Base-by-base conservation (phyloP, 768 basidiomycete genomes). In the Mycena indigotica region DNA sequence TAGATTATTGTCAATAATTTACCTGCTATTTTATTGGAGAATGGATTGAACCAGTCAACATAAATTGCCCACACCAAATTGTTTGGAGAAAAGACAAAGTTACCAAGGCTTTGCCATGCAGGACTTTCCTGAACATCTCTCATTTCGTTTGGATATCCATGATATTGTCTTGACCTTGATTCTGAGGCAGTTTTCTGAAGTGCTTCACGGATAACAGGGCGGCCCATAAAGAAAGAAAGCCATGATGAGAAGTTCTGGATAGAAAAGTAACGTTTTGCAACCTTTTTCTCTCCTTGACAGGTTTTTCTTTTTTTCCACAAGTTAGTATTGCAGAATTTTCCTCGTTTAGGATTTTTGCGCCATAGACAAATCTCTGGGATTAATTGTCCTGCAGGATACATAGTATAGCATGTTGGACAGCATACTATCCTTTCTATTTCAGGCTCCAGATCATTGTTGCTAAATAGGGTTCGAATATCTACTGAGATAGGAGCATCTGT, bases 11-110 rank as follows among this genome's bases (percentile, higher is more conserved):
- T 15, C 24, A 15, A 8, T 25, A 17, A 53, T 51, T 38, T 57
- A 61, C 71, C 70, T 50, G 70, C 69, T 52, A 68, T 68, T 56
- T 75, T 73, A 38, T 72, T 73, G 3, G 62, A 57, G 38, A 58
- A 71, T 1, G 70, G 73, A 65, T 76, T 76, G 52, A 73, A 75
- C 73, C 73, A 75, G 53, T 76, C 72, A 52, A 73, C 59, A 57
- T 69, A 75, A 6, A 73, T 25, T 5, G 65, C 63, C 65, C 72
- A 75, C 0, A 65, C 56, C 2, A 71, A 57, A 57, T 64, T 45
- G 30, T 66, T 61, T 19, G 50, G 56, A 10, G 61, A 51, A 6
- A 41, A 41, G 8, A 58, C 28, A 55, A 59, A 67, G 30, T 39
- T 45, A 5, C 38, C 23, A 1, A 69, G 28, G n/a, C 40, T 26